Base-by-base conservation (phyloP, 2,329 filamentous ascomycete species). In the Geosmithia morbida region DNA sequence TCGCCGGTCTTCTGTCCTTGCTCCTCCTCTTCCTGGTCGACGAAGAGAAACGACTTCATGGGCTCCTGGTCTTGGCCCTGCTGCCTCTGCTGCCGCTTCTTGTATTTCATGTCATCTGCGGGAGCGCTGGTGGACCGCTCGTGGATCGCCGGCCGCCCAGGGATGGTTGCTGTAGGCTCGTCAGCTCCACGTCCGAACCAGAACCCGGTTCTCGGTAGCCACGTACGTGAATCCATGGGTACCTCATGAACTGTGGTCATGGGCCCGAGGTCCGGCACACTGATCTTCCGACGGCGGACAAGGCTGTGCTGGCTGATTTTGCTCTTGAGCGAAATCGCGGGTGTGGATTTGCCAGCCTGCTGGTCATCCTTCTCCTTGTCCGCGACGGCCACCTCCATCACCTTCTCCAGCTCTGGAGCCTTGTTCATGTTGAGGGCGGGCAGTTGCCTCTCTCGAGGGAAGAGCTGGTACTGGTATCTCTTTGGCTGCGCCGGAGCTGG, bases 221-320 rank as follows among this genome's bases (percentile, higher is more conserved):
- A 68, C 80, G 66, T 68, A 85, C 81, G 81, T 55, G 81, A 84
- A 62, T 85, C 81, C 78, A 84, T 83, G 46, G 77, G 61, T 45
- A 73, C 63, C 57, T 83, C 80, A 52, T 83, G 78, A 14, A 83
- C 79, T 1, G 79, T 83, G 5, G 79, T 81, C 79, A 83, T 81
- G 33, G 77, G 77, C 2, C 77, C 79, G 45, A 82, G 61, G 51
- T 84, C 81, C 10, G 77, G 74, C 14, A 81, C 73, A 60, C 75
- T 82, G 54, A 76, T 66, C 57, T 84, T 84, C 52, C 79, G 72
- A 54, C 79, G 70, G 51, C 78, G 68, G 45, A 63, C 68, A 49
- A 77, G 62, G 52, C 69, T 75, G 56, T 75, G 71, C 54, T 79
- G 75, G 58, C 76, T 80, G 56, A 76, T 67, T 48, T 74, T 71